Conservation (phyloP, 2,329 filamentous ascomycete species). For the Zasmidium angulare region DNA sequence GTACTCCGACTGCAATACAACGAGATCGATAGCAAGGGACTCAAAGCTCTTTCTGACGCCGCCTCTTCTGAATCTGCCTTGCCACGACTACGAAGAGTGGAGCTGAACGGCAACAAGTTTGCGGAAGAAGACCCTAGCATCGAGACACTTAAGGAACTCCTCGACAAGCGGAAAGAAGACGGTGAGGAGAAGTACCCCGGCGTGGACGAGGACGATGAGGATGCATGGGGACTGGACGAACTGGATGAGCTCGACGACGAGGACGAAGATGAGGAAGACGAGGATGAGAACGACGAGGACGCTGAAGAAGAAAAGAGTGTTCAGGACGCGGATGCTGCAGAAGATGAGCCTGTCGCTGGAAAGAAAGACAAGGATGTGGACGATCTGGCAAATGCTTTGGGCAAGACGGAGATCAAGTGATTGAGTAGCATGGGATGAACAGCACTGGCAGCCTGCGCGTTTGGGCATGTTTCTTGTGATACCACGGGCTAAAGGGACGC, state of each 20-base stretch:
- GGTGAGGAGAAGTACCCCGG: conserved; percentile 52
- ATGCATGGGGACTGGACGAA: conserved; percentile 81
- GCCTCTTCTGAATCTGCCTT: conserved; percentile 60
- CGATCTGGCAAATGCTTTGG: conserved; percentile 71
- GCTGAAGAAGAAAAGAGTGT: conserved; percentile 70
- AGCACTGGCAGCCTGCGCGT: not conserved
- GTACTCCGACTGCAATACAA: conserved; percentile 87
- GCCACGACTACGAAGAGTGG: conserved; percentile 77
- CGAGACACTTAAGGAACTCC: conserved; percentile 60
- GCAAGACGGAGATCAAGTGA: conserved; percentile 60
- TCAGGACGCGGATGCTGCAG: conserved; percentile 69
- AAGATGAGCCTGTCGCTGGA: conserved; percentile 71
- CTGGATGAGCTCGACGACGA: conserved; percentile 81
- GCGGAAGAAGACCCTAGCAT: conserved; percentile 78
- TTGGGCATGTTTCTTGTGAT: not conserved
- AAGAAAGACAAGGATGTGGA: conserved; percentile 77
- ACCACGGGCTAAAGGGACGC: not conserved
- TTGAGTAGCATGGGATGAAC: not conserved
- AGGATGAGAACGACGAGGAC: conserved; percentile 55
- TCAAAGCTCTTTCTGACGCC: conserved; percentile 70
- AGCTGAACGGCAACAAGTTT: conserved; percentile 96
- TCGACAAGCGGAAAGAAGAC: conserved; percentile 53
- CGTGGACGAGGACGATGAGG: conserved; percentile 68
- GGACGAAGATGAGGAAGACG: conserved; percentile 59
- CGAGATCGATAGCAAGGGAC: conserved; percentile 77